A percentile compares a stretch with the other conserved stretches of the same genome.
Evolutionary conservation across 2,329 filamentous ascomycete genomes (phyloP).

Genomic region (Colletotrichum lupini): DNA sequence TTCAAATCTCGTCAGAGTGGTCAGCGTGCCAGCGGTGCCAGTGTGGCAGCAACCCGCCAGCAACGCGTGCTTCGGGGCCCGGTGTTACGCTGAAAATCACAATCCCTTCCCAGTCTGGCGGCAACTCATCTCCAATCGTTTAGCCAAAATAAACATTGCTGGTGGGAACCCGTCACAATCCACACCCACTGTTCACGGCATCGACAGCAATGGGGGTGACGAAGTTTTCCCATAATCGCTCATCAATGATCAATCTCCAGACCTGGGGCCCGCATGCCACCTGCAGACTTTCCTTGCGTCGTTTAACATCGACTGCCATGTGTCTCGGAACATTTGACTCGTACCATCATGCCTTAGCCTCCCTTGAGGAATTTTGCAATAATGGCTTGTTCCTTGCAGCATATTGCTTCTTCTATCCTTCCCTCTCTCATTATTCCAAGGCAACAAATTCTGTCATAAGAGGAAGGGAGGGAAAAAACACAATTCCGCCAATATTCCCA

Average conservation of each 20-base stretch:
- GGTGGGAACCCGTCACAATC: neutral
- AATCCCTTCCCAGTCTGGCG: neutral
- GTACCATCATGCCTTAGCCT: neutral
- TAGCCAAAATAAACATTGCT: constrained; percentile 6
- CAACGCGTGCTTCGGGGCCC: neutral
- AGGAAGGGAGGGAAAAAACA: neutral
- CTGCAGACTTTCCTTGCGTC: neutral
- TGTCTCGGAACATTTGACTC: neutral
- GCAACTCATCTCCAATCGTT: neutral
- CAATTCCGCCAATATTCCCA: neutral
- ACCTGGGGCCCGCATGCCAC: constrained; percentile 1
- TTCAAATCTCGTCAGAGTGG: neutral
- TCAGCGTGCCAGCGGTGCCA: neutral
- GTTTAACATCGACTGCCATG: neutral
- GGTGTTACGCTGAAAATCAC: constrained; percentile 1
- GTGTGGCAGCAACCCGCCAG: neutral
- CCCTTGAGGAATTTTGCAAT: neutral
- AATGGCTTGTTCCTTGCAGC: neutral
- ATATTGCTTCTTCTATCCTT: neutral
- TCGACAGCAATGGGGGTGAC: neutral
- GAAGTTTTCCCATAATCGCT: constrained; percentile 2
- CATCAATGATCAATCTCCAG: neutral
- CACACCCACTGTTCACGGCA: neutral
- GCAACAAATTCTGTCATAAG: neutral
- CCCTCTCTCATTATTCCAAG: neutral